Conservation (phyloP, 768 basidiomycete genomes). For the Nevesoporus exiguus region DNA sequence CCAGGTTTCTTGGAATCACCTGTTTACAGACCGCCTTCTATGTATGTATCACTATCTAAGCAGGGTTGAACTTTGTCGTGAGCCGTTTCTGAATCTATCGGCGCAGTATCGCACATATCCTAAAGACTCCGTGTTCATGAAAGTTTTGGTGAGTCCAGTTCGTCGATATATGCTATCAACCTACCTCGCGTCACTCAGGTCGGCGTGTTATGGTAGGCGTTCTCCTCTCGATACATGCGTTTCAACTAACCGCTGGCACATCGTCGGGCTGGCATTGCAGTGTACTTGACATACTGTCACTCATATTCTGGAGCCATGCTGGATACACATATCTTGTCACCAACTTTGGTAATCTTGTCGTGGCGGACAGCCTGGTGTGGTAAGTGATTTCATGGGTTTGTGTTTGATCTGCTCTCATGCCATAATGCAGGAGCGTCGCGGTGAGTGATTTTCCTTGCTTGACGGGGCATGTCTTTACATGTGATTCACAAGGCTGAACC, state of each 20-base stretch:
- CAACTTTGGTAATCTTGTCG: not conserved
- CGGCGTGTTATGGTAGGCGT: not conserved
- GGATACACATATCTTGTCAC: not conserved
- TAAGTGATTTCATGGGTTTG: not conserved
- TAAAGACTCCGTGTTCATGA: not conserved
- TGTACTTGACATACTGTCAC: not conserved
- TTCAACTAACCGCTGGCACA: not conserved
- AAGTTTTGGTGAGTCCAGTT: not conserved
- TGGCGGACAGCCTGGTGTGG: not conserved
- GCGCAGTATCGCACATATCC: not conserved
- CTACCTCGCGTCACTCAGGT: not conserved
- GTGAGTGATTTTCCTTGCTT: not conserved
- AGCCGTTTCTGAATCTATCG: not conserved
- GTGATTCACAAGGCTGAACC: not conserved
- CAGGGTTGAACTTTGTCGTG: not conserved
- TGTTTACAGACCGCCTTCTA: conserved; percentile 1
- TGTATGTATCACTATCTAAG: not conserved
- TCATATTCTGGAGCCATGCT: not conserved
- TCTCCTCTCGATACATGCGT: not conserved
- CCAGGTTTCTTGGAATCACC: conserved; percentile 2
- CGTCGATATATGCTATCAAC: no score
- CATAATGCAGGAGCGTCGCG: not conserved
- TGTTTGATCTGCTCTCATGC: not conserved
- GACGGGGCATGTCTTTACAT: not conserved
- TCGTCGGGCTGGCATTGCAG: not conserved